phyloP scores from a whole-genome alignment of 805 yeast genomes.

The Starmera pachycereana region DNA sequence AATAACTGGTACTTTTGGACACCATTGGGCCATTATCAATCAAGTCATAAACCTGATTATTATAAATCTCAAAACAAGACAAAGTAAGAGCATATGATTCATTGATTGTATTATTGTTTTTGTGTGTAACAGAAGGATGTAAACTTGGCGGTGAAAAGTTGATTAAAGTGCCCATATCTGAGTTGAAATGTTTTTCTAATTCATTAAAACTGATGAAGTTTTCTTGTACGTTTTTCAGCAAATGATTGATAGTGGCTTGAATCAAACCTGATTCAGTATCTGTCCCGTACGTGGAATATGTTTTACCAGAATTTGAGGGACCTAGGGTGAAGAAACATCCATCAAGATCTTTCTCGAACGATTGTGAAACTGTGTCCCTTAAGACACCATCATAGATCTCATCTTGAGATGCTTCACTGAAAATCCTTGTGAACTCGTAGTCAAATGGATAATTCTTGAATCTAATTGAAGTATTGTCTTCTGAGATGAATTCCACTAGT shows the following conservation, averaged over 20 bases:
- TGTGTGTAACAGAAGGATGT: background rate
- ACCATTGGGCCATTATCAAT: slow-evolving; percentile 13
- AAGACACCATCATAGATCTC: too few species aligned
- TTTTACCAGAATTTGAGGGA: slow-evolving; percentile 44
- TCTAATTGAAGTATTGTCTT: too few species aligned
- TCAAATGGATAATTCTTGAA: too few species aligned
- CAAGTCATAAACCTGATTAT: slow-evolving; percentile 34
- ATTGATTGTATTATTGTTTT: slow-evolving; percentile 8
- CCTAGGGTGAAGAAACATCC: slow-evolving; percentile 39
- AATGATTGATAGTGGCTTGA: slow-evolving; percentile 24
- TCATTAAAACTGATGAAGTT: slow-evolving; percentile 10
- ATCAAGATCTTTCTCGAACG: slow-evolving; percentile 24
- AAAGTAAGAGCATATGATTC: slow-evolving; percentile 30
- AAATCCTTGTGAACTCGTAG: slow-evolving; percentile 15
- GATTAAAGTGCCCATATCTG: too few species aligned
- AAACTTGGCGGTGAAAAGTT: too few species aligned
- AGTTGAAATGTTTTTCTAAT: slow-evolving; percentile 8
- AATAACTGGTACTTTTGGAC: slow-evolving; percentile 13
- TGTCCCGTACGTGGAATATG: slow-evolving; percentile 27
- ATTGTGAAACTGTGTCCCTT: too few species aligned
- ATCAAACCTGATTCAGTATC: slow-evolving; percentile 27
- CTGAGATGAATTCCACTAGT: too few species aligned
- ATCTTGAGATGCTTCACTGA: slow-evolving; percentile 22
- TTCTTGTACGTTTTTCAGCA: slow-evolving; percentile 19
- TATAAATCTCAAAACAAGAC: slow-evolving; percentile 44